These are phyloP conservation scores for Paraphaeosphaeria sporulosa DNA, from an alignment of 2,329 filamentous ascomycete genomes.

Conservation along the genomic window DNA sequence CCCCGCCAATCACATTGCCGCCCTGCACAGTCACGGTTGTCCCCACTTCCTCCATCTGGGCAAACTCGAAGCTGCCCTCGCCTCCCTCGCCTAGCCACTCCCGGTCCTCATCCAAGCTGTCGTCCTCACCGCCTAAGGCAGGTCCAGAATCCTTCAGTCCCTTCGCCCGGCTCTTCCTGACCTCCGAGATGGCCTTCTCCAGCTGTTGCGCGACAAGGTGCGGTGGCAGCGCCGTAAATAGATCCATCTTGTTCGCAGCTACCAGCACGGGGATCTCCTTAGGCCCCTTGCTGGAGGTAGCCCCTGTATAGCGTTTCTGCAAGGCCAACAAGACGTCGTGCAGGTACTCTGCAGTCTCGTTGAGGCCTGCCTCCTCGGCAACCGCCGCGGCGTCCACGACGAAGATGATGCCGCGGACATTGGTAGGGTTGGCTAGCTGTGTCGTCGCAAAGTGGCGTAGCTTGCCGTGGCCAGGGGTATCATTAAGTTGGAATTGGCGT, in stretches of 20 bases:
- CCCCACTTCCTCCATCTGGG: slow-evolving; percentile 82
- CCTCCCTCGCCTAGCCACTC: slow-evolving; percentile 85
- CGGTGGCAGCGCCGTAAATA: slow-evolving; percentile 90
- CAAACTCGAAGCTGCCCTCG: slow-evolving; percentile 79
- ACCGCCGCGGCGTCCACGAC: slow-evolving; percentile 79
- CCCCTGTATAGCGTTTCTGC: slow-evolving; percentile 72
- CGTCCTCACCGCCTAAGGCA: slow-evolving; percentile 65
- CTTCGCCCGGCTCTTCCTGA: slow-evolving; percentile 77
- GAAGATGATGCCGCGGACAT: slow-evolving; percentile 79
- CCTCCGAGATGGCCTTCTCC: slow-evolving; percentile 80
- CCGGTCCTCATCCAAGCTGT: slow-evolving; percentile 69
- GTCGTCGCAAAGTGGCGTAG: slow-evolving; percentile 75
- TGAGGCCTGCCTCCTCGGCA: slow-evolving; percentile 59
- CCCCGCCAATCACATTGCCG: slow-evolving; percentile 70
- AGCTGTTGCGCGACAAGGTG: slow-evolving; percentile 76
- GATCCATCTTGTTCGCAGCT: slow-evolving; percentile 92
- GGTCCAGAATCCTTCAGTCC: slow-evolving; percentile 83
- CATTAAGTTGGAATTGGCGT: slow-evolving; percentile 78
- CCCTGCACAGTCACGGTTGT: slow-evolving; percentile 78
- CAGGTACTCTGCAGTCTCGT: slow-evolving; percentile 81
- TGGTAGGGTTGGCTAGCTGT: slow-evolving; percentile 54
- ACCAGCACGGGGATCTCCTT: slow-evolving; percentile 76
- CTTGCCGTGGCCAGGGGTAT: slow-evolving; percentile 96
- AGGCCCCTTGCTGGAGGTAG: slow-evolving; percentile 65
- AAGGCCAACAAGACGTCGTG: slow-evolving; percentile 86